Evolutionary conservation across 108 stramenopile species (phyloP).

Genomic region (Parmales sp.): DNA sequence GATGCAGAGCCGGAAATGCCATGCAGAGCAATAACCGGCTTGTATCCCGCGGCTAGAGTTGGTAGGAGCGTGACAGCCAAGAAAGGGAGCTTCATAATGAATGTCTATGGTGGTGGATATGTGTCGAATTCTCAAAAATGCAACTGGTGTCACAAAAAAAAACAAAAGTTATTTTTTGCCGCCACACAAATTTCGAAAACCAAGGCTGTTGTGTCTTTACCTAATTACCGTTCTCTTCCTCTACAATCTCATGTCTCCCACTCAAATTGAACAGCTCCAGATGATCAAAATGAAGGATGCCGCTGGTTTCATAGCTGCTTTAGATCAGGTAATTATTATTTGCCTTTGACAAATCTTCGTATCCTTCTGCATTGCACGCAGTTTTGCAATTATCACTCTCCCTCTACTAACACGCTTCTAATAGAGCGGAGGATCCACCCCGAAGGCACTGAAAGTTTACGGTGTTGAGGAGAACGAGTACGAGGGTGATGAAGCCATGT

Average conservation of each 20-base stretch:
- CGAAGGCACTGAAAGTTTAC: slow-evolving; percentile 52
- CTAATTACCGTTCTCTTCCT: no score
- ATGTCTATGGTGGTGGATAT: no score
- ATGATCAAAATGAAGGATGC: no score
- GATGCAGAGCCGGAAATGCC: neutral
- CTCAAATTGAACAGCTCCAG: no score
- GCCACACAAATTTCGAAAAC: no score
- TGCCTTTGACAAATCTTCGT: neutral
- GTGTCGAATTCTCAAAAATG: no score
- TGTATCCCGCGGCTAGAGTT: neutral
- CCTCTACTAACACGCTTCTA: neutral
- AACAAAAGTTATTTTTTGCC: no score
- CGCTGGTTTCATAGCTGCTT: slow-evolving; percentile 65
- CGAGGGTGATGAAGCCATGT: slow-evolving; percentile 49
- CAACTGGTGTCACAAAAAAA: no score
- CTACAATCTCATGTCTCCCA: no score
- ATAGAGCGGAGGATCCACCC: slow-evolving; percentile 17
- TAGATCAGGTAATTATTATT: slow-evolving; percentile 60
- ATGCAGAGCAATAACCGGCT: neutral
- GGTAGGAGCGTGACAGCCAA: neutral
- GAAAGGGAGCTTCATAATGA: neutral
- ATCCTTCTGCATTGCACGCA: neutral
- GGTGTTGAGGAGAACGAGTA: slow-evolving; percentile 39
- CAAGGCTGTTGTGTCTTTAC: no score
- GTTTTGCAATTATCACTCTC: neutral